Percentiles rank a stretch among this genome's conserved stretches.
These are phyloP conservation scores for Periconia sp. DNA, from an alignment of 2,329 filamentous ascomycete species.

Conservation along the genomic window DNA sequence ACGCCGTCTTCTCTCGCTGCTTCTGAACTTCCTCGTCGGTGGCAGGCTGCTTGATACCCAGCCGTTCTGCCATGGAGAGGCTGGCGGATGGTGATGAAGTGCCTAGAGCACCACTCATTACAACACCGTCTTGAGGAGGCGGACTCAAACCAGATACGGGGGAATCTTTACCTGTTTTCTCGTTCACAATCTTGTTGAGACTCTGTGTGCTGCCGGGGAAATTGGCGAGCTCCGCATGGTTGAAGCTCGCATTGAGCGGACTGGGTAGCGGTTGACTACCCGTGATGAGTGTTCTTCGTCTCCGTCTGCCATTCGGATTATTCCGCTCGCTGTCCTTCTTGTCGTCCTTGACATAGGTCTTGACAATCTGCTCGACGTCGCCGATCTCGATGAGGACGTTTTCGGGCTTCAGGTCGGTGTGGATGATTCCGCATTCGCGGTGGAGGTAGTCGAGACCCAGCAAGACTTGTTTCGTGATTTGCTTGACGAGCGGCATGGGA, in stretches of 20 bases:
- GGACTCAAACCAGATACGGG: constrained; percentile 50
- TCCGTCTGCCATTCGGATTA: constrained; percentile 87
- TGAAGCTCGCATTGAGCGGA: constrained; percentile 91
- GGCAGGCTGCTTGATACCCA: constrained; percentile 59
- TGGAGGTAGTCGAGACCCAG: constrained; percentile 96
- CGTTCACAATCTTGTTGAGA: constrained; percentile 82
- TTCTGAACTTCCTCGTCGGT: constrained; percentile 68
- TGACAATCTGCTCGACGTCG: constrained; percentile 97
- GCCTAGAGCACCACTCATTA: constrained; percentile 64
- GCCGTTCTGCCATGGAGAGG: constrained; percentile 65
- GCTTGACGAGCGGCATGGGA: constrained; percentile 94
- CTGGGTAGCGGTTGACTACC: constrained; percentile 96
- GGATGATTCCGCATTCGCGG: constrained; percentile 97
- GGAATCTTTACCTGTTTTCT: constrained; percentile 65
- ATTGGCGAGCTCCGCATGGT: constrained; percentile 71
- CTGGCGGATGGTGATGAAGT: constrained; percentile 48
- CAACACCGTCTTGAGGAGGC: constrained; percentile 50
- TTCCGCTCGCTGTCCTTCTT: constrained; percentile 80
- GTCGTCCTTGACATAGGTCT: constrained; percentile 90
- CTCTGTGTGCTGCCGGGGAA: constrained; percentile 69
- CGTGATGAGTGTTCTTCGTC: constrained; percentile 92
- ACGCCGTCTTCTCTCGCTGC: constrained; percentile 93
- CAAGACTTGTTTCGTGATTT: constrained; percentile 97
- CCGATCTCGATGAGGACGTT: constrained; percentile 99
- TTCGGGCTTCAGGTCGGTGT: constrained; percentile 96